These are phyloP conservation scores for Bacterosira constricta DNA, from an alignment of 108 stramenopile genomes.

Conservation along the genomic window DNA sequence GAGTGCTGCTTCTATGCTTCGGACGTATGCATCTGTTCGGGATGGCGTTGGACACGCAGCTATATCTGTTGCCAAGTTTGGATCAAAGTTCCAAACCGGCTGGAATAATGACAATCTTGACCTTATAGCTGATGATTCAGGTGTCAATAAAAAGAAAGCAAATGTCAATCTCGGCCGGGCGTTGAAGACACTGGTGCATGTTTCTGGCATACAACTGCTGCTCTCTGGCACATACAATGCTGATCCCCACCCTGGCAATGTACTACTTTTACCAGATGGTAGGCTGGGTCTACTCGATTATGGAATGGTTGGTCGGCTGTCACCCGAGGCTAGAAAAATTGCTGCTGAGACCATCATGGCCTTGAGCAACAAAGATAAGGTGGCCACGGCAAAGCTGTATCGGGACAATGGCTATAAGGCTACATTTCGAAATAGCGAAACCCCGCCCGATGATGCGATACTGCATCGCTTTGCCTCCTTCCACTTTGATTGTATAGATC, in stretches of 20 bases:
- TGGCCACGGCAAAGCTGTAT: conserved; percentile 34
- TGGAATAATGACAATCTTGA: conserved; percentile 7
- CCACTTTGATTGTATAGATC: conserved; percentile 46
- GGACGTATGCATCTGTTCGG: conserved; percentile 30
- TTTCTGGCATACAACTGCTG: conserved; percentile 64
- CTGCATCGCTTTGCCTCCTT: conserved; percentile 48
- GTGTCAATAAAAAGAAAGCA: conserved; percentile 1
- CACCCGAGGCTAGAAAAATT: conserved; percentile 22
- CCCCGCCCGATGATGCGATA: conserved; percentile 24
- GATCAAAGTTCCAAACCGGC: background rate
- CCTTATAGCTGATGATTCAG: conserved; percentile 3
- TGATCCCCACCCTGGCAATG: conserved; percentile 71
- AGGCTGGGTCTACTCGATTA: conserved; percentile 81
- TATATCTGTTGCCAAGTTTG: conserved; percentile 12
- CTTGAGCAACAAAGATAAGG: conserved; percentile 31
- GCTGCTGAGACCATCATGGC: conserved; percentile 45
- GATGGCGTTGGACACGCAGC: conserved; percentile 27
- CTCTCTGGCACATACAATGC: conserved; percentile 74
- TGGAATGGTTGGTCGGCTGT: conserved; percentile 59
- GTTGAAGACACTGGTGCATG: conserved; percentile 62
- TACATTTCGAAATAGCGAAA: conserved; percentile 1
- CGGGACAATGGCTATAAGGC: conserved; percentile 49
- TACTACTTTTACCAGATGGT: conserved; percentile 75
- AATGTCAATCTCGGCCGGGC: conserved; percentile 45
- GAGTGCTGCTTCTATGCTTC: conserved; percentile 10